Percentiles rank a stretch among this genome's conserved stretches.
Conservation (phyloP, 805 yeast species). For the Maudiozyma serrabonitensis region DNA sequence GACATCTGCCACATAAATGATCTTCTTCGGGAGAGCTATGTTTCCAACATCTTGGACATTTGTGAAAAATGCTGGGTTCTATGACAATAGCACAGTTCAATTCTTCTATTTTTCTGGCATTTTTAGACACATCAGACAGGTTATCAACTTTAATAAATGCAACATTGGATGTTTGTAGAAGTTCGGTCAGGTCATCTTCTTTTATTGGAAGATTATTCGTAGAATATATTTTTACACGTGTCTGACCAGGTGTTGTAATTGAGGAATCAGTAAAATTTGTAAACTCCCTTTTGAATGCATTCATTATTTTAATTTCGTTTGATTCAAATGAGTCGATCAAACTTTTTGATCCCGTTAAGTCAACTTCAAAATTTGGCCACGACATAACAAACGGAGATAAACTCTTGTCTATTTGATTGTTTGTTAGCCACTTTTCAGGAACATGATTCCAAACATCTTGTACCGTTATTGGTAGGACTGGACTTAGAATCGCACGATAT, state of each 20-base stretch:
- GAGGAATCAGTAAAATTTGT: conserved; percentile 10
- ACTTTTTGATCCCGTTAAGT: background rate
- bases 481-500: conserved; percentile 62
- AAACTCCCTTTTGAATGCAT: conserved; percentile 14
- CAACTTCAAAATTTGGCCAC: conserved; percentile 2
- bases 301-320: conserved; percentile 13
- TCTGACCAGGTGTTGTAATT: conserved; percentile 18
- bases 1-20: conserved; percentile 60
- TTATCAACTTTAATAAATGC: conserved; percentile 23
- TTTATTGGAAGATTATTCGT: conserved; percentile 9
- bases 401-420: conserved; percentile 3
- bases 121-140: background rate
- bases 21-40: conserved; percentile 43
- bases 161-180: conserved; percentile 57
- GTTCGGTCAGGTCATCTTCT: conserved; percentile 42
- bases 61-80: conserved; percentile 32
- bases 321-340: conserved; percentile 8
- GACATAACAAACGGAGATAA: conserved; percentile 14
- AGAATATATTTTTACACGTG: conserved; percentile 23
- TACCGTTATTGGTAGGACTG: conserved; percentile 71
- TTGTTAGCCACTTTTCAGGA: conserved; percentile 26
- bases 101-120: background rate
- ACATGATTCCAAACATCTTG: conserved; percentile 80
- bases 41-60: conserved; percentile 97
- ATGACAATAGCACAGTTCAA: conserved; percentile 27